phyloP scores from a whole-genome alignment of 148 eudicot genomes.

The Tetragonia tetragonoides region DNA sequence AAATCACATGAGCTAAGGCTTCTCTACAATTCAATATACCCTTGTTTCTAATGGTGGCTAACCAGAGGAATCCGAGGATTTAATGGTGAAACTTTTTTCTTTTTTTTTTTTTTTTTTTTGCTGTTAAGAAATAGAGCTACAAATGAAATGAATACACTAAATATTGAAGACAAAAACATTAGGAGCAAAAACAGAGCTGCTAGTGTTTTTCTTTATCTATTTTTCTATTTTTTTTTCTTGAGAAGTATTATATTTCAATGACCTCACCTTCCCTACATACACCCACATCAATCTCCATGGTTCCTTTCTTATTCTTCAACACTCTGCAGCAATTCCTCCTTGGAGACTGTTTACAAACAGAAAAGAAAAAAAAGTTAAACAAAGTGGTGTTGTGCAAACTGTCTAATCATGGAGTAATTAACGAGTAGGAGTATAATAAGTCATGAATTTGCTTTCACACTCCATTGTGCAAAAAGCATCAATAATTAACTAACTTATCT shows the following conservation, averaged over 20 bases:
- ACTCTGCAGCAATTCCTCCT: slow-evolving; percentile 82
- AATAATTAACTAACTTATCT: background rate
- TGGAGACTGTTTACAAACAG: slow-evolving; percentile 52
- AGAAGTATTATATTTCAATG: slow-evolving; percentile 39
- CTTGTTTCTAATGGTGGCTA: background rate
- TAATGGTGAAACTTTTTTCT: background rate
- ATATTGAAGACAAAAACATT: background rate
- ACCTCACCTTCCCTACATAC: slow-evolving; percentile 62
- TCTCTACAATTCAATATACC: background rate
- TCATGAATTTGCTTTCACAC: background rate
- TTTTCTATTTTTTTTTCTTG: background rate
- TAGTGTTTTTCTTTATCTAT: background rate
- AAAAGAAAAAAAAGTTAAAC: background rate
- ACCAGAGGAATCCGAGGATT: slow-evolving; percentile 10
- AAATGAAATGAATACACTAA: slow-evolving; percentile 12
- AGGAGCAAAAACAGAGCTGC: background rate
- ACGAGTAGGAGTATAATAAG: background rate
- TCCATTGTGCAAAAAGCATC: background rate
- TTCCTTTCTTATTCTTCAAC: slow-evolving; percentile 35
- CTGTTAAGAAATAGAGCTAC: slow-evolving; percentile 6
- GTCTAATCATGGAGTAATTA: slow-evolving; percentile 5
- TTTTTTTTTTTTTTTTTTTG: background rate
- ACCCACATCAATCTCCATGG: slow-evolving; percentile 65
- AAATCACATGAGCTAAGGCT: too few relatives aligned
- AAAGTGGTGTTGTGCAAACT: slow-evolving; percentile 8